Conservation (phyloP, 495 filamentous ascomycete genomes). For the Penicillium canescens region DNA sequence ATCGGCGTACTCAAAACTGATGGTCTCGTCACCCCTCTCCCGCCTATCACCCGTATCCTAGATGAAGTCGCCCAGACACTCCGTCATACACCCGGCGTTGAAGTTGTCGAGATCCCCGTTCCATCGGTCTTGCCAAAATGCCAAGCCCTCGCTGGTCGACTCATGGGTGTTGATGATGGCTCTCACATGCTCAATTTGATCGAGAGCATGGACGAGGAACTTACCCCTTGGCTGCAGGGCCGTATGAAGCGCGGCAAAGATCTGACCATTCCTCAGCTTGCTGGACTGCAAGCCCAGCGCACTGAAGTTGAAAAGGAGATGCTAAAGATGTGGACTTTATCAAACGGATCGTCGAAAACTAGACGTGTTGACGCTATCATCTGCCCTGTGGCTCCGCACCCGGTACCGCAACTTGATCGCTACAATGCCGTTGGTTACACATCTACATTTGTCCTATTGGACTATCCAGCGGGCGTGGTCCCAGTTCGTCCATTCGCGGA, state of each 20-base stretch:
- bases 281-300: slow-evolving; percentile 51
- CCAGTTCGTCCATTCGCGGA: slow-evolving; percentile 52
- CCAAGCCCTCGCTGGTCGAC: slow-evolving; percentile 53
- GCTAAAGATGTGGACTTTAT: slow-evolving; percentile 53
- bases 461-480: slow-evolving; percentile 59
- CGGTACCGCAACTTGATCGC: slow-evolving; percentile 61
- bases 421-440: slow-evolving; percentile 66
- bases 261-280: slow-evolving; percentile 42
- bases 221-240: slow-evolving; percentile 58
- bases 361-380: slow-evolving; percentile 55
- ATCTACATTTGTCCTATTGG: slow-evolving; percentile 58
- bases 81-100: slow-evolving; percentile 41
- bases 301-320: slow-evolving; percentile 53
- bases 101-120: slow-evolving; percentile 54
- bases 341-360: slow-evolving; percentile 15
- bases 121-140: slow-evolving; percentile 49
- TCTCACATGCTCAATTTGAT: slow-evolving; percentile 55
- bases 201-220: slow-evolving; percentile 52
- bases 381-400: slow-evolving; percentile 58
- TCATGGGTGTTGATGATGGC: slow-evolving; percentile 58
- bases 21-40: slow-evolving; percentile 57
- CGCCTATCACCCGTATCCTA: slow-evolving; percentile 54
- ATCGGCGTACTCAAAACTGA: slow-evolving; percentile 60
- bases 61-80: slow-evolving; percentile 51
- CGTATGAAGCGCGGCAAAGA: slow-evolving; percentile 45